These are phyloP conservation scores for Prunella vulgaris DNA, from an alignment of 257 asterid genomes.

Conservation along the genomic window DNA sequence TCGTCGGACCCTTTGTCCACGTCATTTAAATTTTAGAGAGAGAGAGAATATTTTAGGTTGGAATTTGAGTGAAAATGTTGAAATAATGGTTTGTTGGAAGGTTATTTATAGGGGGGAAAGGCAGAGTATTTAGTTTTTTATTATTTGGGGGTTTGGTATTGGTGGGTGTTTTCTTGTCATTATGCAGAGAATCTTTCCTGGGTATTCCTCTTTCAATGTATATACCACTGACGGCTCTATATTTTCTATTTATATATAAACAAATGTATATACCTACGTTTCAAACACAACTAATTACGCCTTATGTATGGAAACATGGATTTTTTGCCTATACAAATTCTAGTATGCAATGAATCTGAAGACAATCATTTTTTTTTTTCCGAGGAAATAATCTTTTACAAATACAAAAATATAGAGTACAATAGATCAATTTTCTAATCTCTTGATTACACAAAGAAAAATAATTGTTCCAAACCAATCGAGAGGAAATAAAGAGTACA, in stretches of 20 bases:
- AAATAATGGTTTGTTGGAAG: neutral
- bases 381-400: no score
- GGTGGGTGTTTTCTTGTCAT: slow-evolving; percentile 34
- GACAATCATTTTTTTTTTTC: no score
- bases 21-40: slow-evolving; percentile 31
- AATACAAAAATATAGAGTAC: no score
- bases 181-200: slow-evolving; percentile 29
- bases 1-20: slow-evolving; percentile 73
- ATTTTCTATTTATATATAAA: neutral
- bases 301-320: no score
- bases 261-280: no score
- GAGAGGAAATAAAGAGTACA: no score
- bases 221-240: slow-evolving; percentile 30
- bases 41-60: neutral
- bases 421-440: no score
- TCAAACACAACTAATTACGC: no score
- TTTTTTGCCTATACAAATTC: no score
- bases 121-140: slow-evolving; percentile 10
- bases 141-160: slow-evolving; percentile 4
- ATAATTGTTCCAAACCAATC: no score
- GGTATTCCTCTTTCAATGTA: neutral
- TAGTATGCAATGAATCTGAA: no score
- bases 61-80: neutral
- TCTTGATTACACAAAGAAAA: no score
- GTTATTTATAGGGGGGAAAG: slow-evolving; percentile 15